Percentiles rank a stretch among this genome's conserved stretches.
These are phyloP conservation scores for Jamesozyma hellenica DNA, from an alignment of 805 yeast species.

Conservation along the genomic window DNA sequence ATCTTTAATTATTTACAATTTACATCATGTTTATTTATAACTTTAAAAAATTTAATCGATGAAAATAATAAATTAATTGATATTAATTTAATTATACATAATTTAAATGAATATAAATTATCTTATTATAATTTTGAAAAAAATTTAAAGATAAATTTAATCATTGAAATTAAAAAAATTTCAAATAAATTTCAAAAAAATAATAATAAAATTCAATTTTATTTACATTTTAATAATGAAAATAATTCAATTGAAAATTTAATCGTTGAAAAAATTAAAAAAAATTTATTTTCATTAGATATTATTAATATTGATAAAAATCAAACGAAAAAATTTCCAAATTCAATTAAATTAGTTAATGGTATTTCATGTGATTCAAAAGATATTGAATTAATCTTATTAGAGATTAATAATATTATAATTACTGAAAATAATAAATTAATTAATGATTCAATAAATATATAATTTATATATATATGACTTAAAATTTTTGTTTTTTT, in stretches of 20 bases:
- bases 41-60: slow-evolving; percentile 12
- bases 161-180: slow-evolving; percentile 23
- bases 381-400: slow-evolving; percentile 21
- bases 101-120: slow-evolving; percentile 24
- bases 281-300: background rate
- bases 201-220: slow-evolving; percentile 17
- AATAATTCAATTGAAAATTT: slow-evolving; percentile 20
- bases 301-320: background rate
- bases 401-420: slow-evolving; percentile 20
- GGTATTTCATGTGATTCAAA: slow-evolving; percentile 26
- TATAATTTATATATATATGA: no score
- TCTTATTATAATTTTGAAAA: slow-evolving; percentile 19
- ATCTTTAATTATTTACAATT: slow-evolving; percentile 29
- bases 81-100: slow-evolving; percentile 22
- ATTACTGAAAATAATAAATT: slow-evolving; percentile 5
- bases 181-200: slow-evolving; percentile 25
- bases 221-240: slow-evolving; percentile 25
- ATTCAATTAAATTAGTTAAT: slow-evolving; percentile 19
- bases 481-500: no score
- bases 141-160: slow-evolving; percentile 21
- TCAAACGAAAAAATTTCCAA: slow-evolving; percentile 6
- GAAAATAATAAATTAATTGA: slow-evolving; percentile 10
- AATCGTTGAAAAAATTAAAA: slow-evolving; percentile 24
- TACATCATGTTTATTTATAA: slow-evolving; percentile 24
- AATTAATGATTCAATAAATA: background rate